A percentile compares a stretch with the other conserved stretches of the same genome.
phyloP scores from a whole-genome alignment of 495 filamentous ascomycete species.

The Chaetomium cochliodes region DNA sequence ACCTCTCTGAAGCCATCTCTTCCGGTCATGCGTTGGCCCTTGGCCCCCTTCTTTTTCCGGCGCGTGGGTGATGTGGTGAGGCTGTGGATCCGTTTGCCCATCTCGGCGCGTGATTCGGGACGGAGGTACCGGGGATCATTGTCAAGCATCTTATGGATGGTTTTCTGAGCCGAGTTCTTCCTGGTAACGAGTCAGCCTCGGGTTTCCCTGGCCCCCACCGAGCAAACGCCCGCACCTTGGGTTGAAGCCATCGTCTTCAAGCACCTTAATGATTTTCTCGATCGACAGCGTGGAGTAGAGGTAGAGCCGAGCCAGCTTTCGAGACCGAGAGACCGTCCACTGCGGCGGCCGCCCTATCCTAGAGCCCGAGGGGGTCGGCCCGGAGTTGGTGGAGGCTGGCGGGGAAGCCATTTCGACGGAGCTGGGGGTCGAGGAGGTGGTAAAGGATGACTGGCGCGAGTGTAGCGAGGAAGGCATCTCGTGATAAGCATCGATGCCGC shows the following conservation, averaged over 20 bases:
- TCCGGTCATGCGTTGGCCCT: not conserved
- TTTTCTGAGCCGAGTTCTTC: constrained; percentile 51
- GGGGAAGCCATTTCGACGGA: constrained; percentile 27
- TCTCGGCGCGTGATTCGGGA: constrained; percentile 46
- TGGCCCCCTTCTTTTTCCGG: constrained; percentile 14
- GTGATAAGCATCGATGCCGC: constrained; percentile 15
- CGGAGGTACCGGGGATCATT: constrained; percentile 49
- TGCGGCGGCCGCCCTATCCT: constrained; percentile 47
- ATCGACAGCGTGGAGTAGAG: constrained; percentile 47
- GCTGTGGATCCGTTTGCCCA: constrained; percentile 40
- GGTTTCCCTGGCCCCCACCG: not conserved
- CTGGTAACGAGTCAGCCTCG: constrained; percentile 28
- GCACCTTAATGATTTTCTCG: constrained; percentile 44
- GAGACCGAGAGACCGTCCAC: constrained; percentile 45
- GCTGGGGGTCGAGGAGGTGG: constrained; percentile 6
- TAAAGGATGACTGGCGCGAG: constrained; percentile 6
- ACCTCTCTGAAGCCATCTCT: constrained; percentile 6
- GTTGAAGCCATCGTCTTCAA: constrained; percentile 46
- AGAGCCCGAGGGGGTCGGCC: constrained; percentile 28
- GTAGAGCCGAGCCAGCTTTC: constrained; percentile 47
- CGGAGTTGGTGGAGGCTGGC: constrained; percentile 13
- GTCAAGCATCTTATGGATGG: constrained; percentile 46
- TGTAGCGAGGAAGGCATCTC: constrained; percentile 5
- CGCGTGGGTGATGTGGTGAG: constrained; percentile 30
- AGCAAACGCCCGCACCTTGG: constrained; percentile 33